Conservation (phyloP, 176 grass and related monocot species). For the Hsuehochloa calcarea region DNA sequence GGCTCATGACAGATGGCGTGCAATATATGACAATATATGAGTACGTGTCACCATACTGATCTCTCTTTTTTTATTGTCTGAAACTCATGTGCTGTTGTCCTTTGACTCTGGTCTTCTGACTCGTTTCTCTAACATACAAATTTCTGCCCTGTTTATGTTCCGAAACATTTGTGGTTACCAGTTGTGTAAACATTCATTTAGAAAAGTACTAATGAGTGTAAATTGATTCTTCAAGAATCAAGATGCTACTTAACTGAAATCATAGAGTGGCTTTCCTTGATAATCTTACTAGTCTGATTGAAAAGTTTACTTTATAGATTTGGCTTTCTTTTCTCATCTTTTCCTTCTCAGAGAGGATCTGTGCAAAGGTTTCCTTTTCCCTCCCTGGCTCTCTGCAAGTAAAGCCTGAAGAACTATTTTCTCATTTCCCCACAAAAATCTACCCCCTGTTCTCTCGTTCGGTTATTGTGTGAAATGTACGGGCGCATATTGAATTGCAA, state of each 20-base stretch:
- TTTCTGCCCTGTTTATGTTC: neutral
- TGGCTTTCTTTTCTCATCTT: neutral
- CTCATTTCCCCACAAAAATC: neutral
- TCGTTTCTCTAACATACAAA: neutral
- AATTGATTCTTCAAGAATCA: neutral
- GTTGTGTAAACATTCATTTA: neutral
- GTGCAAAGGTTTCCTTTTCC: neutral
- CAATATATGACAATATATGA: neutral
- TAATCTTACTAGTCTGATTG: slow-evolving; percentile 4
- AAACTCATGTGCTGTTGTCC: neutral
- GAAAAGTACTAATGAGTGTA: neutral
- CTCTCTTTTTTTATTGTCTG: neutral
- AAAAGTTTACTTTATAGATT: slow-evolving; percentile 8
- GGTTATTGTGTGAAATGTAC: neutral
- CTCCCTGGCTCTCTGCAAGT: neutral
- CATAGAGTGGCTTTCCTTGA: neutral
- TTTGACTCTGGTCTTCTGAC: neutral
- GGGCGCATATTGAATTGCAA: slow-evolving; percentile 11
- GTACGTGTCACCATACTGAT: neutral
- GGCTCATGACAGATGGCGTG: neutral
- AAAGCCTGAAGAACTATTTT: neutral
- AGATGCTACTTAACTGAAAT: slow-evolving; percentile 9
- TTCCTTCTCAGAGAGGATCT: neutral
- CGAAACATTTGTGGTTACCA: neutral
- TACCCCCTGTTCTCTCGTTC: neutral